These are phyloP conservation scores for Xylaria grammica DNA, from an alignment of 495 filamentous ascomycete species.

Conservation along the genomic window DNA sequence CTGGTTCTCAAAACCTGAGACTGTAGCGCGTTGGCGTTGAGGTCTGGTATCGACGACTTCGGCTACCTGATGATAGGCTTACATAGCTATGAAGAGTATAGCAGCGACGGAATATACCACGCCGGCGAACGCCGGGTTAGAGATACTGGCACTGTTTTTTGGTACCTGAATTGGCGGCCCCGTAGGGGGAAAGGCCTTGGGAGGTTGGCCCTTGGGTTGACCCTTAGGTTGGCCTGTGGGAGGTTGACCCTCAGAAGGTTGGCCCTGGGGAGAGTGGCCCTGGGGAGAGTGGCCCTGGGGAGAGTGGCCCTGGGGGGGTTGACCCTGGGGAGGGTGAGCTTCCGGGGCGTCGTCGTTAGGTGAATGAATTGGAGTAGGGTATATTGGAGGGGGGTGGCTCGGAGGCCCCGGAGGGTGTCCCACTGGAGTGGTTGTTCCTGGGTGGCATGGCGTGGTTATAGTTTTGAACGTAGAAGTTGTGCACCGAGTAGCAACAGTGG, in stretches of 20 bases:
- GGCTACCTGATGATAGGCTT: background rate
- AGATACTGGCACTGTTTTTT: background rate
- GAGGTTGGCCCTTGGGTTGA: background rate
- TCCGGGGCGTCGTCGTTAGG: too few species aligned
- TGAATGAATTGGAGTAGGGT: too few species aligned
- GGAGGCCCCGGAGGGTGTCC: too few species aligned
- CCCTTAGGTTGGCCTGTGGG: background rate
- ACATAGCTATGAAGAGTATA: background rate
- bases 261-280: too few species aligned
- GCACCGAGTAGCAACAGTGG: background rate
- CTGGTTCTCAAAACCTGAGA: background rate
- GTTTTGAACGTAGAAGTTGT: too few species aligned
- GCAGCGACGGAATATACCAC: background rate
- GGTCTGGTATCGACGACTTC: background rate
- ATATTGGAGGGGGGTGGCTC: too few species aligned
- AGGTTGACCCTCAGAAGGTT: too few species aligned
- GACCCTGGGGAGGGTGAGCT: too few species aligned
- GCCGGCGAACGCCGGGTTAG: background rate
- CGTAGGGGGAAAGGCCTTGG: background rate
- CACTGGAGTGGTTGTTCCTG: too few species aligned
- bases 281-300: too few species aligned
- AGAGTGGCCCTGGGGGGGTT: too few species aligned
- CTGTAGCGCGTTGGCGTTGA: background rate
- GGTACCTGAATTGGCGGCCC: background rate
- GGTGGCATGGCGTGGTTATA: too few species aligned